phyloP scores from a whole-genome alignment of 1,139 yeast genomes.

The Geotrichum klebahnii region DNA sequence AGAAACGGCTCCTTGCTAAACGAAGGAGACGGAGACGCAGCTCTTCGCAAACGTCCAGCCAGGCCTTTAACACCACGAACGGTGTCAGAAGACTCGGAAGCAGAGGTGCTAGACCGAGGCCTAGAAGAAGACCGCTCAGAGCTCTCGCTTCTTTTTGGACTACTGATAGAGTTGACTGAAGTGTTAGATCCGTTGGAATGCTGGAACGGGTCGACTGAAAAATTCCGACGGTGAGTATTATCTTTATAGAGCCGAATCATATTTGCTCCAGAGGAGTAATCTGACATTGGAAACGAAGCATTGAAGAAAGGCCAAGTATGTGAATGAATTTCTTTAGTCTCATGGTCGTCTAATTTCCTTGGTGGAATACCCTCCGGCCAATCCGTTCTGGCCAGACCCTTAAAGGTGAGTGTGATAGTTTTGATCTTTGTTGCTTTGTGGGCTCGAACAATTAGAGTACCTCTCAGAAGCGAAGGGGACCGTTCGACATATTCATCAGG shows the following conservation, averaged over 20 bases:
- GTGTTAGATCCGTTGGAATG: not conserved
- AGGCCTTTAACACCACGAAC: conserved; percentile 19
- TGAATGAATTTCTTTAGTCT: conserved; percentile 61
- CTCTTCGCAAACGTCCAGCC: conserved; percentile 20
- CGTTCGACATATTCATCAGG: conserved; percentile 58
- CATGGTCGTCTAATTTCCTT: conserved; percentile 60
- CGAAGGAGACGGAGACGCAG: conserved; percentile 23
- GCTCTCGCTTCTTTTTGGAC: not conserved
- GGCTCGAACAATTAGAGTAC: conserved; percentile 68
- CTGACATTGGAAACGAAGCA: conserved; percentile 40
- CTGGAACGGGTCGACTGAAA: conserved; percentile 3
- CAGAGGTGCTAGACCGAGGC: conserved; percentile 10
- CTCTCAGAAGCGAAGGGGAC: conserved; percentile 81
- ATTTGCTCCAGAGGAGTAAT: conserved; percentile 47
- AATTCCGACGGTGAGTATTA: not conserved
- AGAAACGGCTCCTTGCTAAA: conserved; percentile 1
- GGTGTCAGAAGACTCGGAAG: conserved; percentile 16
- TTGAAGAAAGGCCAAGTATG: conserved; percentile 93
- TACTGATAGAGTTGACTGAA: not conserved
- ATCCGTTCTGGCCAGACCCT: conserved; percentile 77
- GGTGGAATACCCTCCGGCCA: conserved; percentile 99
- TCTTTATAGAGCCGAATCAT: conserved; percentile 51
- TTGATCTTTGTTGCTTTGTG: conserved; percentile 74
- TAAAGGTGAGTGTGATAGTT: conserved; percentile 59
- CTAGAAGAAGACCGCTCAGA: not conserved